Conservation (phyloP, 495 filamentous ascomycete species). For the Penicillium goetzii region DNA sequence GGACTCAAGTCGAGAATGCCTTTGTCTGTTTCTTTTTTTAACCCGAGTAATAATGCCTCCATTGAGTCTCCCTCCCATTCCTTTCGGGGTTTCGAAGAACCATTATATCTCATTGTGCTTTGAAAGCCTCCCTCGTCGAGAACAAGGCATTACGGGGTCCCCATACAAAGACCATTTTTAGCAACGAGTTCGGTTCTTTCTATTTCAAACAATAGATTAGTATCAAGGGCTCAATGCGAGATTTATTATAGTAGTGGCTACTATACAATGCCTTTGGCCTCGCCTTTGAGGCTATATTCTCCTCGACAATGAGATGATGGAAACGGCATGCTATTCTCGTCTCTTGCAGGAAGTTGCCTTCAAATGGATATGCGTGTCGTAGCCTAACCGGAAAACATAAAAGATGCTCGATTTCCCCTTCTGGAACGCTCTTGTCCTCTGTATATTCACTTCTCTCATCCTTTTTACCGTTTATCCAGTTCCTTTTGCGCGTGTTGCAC, state of each 20-base stretch:
- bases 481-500: neutral
- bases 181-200: neutral
- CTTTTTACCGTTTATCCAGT: neutral
- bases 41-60: neutral
- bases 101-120: neutral
- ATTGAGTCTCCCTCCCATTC: neutral
- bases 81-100: neutral
- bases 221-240: neutral
- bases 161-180: neutral
- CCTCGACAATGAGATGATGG: constrained; percentile 4
- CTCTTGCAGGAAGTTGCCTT: neutral
- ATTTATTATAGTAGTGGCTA: neutral
- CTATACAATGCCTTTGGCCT: constrained; percentile 8
- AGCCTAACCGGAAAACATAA: neutral
- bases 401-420: neutral
- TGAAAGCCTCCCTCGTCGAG: neutral
- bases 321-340: neutral
- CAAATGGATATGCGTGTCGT: neutral
- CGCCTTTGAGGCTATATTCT: neutral
- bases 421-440: neutral
- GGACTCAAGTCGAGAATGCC: neutral
- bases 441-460: neutral
- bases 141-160: neutral
- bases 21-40: neutral
- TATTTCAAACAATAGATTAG: neutral